Evolutionary conservation across 2,329 filamentous ascomycete genomes (phyloP).

Genomic region (Talaromyces atroroseus): DNA sequence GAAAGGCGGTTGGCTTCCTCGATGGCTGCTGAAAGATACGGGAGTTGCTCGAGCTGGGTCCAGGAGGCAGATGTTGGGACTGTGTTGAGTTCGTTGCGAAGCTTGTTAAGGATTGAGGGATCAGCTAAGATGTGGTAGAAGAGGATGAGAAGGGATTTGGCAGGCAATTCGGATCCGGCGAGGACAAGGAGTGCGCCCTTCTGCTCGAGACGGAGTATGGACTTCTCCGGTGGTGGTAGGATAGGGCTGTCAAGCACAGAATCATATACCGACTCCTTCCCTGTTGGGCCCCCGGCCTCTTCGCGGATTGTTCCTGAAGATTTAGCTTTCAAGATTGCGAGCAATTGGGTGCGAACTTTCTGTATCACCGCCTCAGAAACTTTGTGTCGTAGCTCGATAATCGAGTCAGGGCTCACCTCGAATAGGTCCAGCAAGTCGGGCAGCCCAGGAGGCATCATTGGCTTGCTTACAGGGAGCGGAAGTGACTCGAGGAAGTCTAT

Average conservation of each 20-base stretch:
- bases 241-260: conserved; percentile 20
- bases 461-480: conserved; percentile 18
- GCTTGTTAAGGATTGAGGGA: conserved; percentile 14
- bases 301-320: not conserved
- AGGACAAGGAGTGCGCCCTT: conserved; percentile 25
- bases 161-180: conserved; percentile 24
- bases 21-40: conserved; percentile 38
- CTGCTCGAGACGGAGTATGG: conserved; percentile 24
- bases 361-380: conserved; percentile 1
- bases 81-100: conserved; percentile 18
- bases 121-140: conserved; percentile 20
- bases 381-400: not conserved
- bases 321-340: conserved; percentile 15
- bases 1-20: conserved; percentile 29
- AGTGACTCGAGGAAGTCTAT: conserved; percentile 21
- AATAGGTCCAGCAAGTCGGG: conserved; percentile 21
- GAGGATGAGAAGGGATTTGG: conserved; percentile 20
- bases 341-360: conserved; percentile 22
- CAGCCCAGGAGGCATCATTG: conserved; percentile 21
- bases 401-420: conserved; percentile 8
- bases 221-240: conserved; percentile 25
- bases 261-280: conserved; percentile 24
- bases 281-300: conserved; percentile 8
- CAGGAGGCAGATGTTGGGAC: conserved; percentile 15
- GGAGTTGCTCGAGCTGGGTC: conserved; percentile 30